Evolutionary conservation across 495 filamentous ascomycete genomes (phyloP).

Genomic region (Amniculicola lignicola): DNA sequence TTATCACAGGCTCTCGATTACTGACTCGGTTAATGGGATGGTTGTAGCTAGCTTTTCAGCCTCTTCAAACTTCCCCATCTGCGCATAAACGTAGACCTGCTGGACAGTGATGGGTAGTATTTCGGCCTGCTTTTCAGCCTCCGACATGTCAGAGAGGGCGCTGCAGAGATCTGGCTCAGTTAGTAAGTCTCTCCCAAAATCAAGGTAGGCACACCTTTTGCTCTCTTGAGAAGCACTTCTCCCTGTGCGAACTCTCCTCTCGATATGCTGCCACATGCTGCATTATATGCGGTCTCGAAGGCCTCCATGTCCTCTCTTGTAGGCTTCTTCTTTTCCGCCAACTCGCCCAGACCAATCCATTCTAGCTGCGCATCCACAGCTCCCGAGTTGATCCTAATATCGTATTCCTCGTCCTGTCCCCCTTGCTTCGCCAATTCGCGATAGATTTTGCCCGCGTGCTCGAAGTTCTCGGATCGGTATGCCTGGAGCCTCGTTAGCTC

Average conservation of each 20-base stretch:
- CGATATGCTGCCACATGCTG: conserved; percentile 81
- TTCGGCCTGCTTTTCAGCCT: conserved; percentile 81
- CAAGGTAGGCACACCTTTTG: conserved; percentile 54
- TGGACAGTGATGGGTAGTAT: conserved; percentile 82
- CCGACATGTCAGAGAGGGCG: conserved; percentile 72
- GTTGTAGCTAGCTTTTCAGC: conserved; percentile 64
- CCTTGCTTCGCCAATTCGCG: conserved; percentile 53
- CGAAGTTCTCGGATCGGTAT: conserved; percentile 82
- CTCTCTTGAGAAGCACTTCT: conserved; percentile 74
- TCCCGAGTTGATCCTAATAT: conserved; percentile 78
- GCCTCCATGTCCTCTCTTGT: conserved; percentile 76
- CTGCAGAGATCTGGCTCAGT: conserved; percentile 67
- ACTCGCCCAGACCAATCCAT: conserved; percentile 64
- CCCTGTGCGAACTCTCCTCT: conserved; percentile 71
- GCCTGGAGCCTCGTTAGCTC: conserved; percentile 48
- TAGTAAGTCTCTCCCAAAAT: neutral
- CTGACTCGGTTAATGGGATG: conserved; percentile 63
- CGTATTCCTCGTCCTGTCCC: conserved; percentile 68
- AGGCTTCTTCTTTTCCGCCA: conserved; percentile 55
- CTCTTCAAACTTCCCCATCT: conserved; percentile 69
- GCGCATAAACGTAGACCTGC: conserved; percentile 73
- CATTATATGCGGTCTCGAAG: conserved; percentile 93
- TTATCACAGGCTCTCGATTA: conserved; percentile 4
- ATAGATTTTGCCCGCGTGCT: conserved; percentile 67
- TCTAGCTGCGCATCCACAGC: conserved; percentile 83